These are phyloP conservation scores for Wallacemonas collosoma DNA, from an alignment of 208 protist species.

Conservation along the genomic window DNA sequence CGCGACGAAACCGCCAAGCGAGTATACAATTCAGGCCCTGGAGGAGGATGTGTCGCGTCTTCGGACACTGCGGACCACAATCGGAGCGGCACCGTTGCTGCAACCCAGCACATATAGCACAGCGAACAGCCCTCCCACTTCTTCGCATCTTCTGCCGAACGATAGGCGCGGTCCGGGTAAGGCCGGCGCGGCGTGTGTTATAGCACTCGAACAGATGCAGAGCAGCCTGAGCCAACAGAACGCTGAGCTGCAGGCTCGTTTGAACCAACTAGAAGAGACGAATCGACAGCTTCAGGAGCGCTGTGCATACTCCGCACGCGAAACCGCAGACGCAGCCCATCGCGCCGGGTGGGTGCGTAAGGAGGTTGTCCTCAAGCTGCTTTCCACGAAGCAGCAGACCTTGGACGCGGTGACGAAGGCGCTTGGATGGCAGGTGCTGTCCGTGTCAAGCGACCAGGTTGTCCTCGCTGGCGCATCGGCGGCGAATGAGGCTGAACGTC, in stretches of 20 bases:
- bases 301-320: conserved; percentile 9
- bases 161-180: conserved; percentile 6
- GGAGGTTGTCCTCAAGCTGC: conserved; percentile 3
- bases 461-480: not conserved
- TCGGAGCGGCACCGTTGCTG: not conserved
- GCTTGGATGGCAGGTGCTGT: conserved; percentile 9
- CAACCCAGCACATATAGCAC: no score
- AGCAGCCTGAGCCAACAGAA: not conserved
- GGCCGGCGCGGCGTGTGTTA: not conserved
- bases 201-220: not conserved
- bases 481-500: not conserved
- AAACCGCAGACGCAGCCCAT: not conserved
- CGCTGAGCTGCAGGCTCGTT: not conserved
- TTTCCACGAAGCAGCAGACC: not conserved
- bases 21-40: not conserved
- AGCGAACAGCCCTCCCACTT: not conserved
- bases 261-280: not conserved
- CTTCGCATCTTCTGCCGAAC: not conserved
- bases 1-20: not conserved
- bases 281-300: conserved; percentile 7
- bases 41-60: conserved; percentile 2
- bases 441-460: conserved; percentile 2
- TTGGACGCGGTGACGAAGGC: conserved; percentile 1
- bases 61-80: not conserved
- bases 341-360: conserved; percentile 9